These are phyloP conservation scores for Globisporangium lucens DNA, from an alignment of 352 stramenopile genomes.

Conservation along the genomic window DNA sequence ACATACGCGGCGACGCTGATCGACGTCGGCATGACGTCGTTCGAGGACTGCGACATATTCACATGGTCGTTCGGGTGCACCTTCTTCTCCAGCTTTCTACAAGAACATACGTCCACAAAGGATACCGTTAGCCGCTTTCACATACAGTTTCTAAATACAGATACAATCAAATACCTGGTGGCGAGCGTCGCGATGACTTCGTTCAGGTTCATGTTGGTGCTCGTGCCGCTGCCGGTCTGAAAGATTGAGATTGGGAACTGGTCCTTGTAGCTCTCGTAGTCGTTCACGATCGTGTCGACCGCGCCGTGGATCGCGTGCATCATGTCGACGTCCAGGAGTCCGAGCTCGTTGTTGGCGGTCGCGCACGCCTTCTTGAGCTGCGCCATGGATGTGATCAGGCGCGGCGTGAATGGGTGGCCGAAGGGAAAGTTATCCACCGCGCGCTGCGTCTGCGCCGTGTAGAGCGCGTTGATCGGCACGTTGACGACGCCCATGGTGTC, in stretches of 20 bases:
- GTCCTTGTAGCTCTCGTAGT: slow-evolving; percentile 30
- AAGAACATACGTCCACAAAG: slow-evolving; percentile 46
- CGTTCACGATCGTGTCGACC: slow-evolving; percentile 29
- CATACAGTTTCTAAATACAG: background rate
- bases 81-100: slow-evolving; percentile 64
- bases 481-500: slow-evolving; percentile 58
- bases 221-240: slow-evolving; percentile 95
- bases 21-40: slow-evolving; percentile 58
- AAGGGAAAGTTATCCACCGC: slow-evolving; percentile 52
- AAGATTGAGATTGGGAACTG: slow-evolving; percentile 62
- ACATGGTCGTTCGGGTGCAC: slow-evolving; percentile 83
- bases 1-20: slow-evolving; percentile 51
- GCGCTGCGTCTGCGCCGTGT: slow-evolving; percentile 54
- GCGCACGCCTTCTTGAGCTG: slow-evolving; percentile 49
- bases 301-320: slow-evolving; percentile 30
- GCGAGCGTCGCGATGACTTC: slow-evolving; percentile 94
- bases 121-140: background rate
- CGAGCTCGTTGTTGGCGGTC: slow-evolving; percentile 39
- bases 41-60: slow-evolving; percentile 72
- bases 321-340: slow-evolving; percentile 35
- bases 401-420: slow-evolving; percentile 40
- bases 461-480: slow-evolving; percentile 40
- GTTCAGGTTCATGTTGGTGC: slow-evolving; percentile 99
- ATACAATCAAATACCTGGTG: slow-evolving; percentile 9
- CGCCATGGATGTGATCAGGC: slow-evolving; percentile 39